A percentile compares a stretch with the other conserved stretches of the same genome.
phyloP scores from a whole-genome alignment of 2,329 filamentous ascomycete genomes.

The Mycosphaerella sp. region DNA sequence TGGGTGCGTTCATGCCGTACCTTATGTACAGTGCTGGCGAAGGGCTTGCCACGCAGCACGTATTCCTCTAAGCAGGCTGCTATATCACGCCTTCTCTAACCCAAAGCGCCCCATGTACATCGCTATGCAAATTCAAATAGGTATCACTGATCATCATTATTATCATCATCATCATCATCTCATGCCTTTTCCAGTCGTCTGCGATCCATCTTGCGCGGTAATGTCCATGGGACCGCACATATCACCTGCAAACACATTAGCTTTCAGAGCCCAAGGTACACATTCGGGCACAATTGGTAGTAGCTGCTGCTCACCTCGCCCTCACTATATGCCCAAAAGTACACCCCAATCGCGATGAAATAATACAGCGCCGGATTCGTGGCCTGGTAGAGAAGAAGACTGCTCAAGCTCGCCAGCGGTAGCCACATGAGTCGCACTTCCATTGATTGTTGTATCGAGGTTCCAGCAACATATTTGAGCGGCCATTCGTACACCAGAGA shows the following conservation, averaged over 20 bases:
- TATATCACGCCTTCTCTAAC: background rate
- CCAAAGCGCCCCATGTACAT: background rate
- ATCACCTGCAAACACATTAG: conserved; percentile 35
- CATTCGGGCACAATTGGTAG: background rate
- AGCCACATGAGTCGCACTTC: conserved; percentile 77
- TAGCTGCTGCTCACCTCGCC: conserved; percentile 65
- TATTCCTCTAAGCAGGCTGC: background rate
- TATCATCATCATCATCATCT: background rate
- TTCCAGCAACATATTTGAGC: conserved; percentile 67
- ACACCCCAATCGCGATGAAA: conserved; percentile 72
- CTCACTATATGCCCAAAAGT: conserved; percentile 96
- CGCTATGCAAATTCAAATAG: conserved; percentile 22
- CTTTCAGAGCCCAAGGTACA: background rate
- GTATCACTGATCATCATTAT: conserved; percentile 13
- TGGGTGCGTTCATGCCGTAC: background rate
- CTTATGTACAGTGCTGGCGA: background rate
- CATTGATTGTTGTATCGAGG: conserved; percentile 74
- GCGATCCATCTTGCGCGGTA: conserved; percentile 39
- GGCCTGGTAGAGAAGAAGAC: conserved; percentile 79
- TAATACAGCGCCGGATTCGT: conserved; percentile 94
- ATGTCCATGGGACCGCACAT: conserved; percentile 46
- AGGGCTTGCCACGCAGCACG: background rate
- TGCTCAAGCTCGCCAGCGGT: conserved; percentile 67
- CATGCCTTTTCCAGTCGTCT: conserved; percentile 24
- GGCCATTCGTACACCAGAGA: conserved; percentile 91